Evolutionary conservation across 805 yeast species (phyloP), one percentile per base, ranked within the genome.

Genomic region (Isabelozyma pseudorhagii): DNA sequence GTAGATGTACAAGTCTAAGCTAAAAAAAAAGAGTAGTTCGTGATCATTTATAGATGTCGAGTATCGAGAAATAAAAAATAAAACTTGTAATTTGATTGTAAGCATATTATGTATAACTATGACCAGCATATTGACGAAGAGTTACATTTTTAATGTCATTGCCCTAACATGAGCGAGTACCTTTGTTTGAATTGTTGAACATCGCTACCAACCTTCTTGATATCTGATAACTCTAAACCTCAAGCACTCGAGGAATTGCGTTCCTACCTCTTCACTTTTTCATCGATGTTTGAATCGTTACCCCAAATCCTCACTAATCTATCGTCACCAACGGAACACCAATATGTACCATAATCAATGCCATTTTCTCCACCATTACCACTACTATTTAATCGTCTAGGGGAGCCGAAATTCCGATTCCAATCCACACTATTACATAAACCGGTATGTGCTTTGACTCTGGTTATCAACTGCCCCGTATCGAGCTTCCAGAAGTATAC

Each of bases 241-340:
- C 27, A 28, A 7, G 29, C 27, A 9, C 18, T 42, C 11, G 38
- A 38, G 40, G 15, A 14, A 5, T 29, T 8, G 44, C 18, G 27
- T 31, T 28, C 47, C 28, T 43, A 49, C 27, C 43, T 15, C 11
- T 47, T 36, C 57, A 54, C 52, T 15, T 51, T 50, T 40, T 52
- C 47, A 21, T 21, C 25, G 6, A 21, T 21, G 25, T 21, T 21
- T 2, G 25, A 21, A 21, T 21, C 4, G 25, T 72, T 67, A 2
- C 81, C 84, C 91, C 90, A 87, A 6, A 89, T 75, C 50, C 83
- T 82, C 3, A 89, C 84, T 8, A 76, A 66, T 15, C 80, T 77
- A 63, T 92, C 97, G 64, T 91, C 97, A 13, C 96, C 89, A 39
- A 90, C 91, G 17, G 93, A 84, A 6, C 90, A 94, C 81, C 92